These are phyloP conservation scores for Sporothrix luriei DNA, from an alignment of 2,329 filamentous ascomycete species.

Conservation along the genomic window DNA sequence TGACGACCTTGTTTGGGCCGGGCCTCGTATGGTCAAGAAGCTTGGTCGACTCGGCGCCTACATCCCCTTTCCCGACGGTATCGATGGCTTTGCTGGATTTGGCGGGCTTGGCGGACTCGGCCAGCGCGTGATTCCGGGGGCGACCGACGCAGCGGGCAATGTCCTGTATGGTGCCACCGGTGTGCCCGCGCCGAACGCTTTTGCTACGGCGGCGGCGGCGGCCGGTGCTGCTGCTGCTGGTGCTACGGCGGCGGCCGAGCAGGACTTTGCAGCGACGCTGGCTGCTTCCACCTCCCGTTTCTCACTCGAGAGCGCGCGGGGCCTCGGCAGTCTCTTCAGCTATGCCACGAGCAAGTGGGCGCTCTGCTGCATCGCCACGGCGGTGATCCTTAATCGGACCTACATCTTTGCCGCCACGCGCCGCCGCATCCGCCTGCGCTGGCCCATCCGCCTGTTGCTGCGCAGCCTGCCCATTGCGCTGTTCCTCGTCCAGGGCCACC, in stretches of 20 bases:
- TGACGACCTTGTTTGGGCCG: constrained; percentile 68
- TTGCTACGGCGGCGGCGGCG: constrained; percentile 43
- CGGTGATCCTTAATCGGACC: constrained; percentile 85
- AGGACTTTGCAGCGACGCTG: constrained; percentile 45
- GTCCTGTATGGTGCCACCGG: constrained; percentile 36
- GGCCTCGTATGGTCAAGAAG: constrained; percentile 70
- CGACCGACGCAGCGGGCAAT: constrained; percentile 52
- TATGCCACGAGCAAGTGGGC: constrained; percentile 95
- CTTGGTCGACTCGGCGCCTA: constrained; percentile 68
- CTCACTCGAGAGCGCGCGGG: constrained; percentile 63
- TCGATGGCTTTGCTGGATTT: constrained; percentile 63
- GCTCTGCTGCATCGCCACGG: constrained; percentile 80
- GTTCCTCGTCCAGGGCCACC: constrained; percentile 67
- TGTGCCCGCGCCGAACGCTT: constrained; percentile 50
- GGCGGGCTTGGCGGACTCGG: constrained; percentile 41
- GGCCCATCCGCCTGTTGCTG: constrained; percentile 69
- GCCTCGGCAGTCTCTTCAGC: constrained; percentile 81
- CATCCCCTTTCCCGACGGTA: constrained; percentile 60
- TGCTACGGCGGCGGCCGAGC: constrained; percentile 46
- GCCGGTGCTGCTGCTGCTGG: constrained; percentile 42
- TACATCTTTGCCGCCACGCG: constrained; percentile 91
- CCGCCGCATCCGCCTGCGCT: constrained; percentile 73
- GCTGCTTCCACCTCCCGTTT: constrained; percentile 50
- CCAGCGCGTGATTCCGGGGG: constrained; percentile 61
- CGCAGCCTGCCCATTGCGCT: constrained; percentile 72